phyloP scores from a whole-genome alignment of 225 moss, liverwort and hornwort genomes.

The Climacium dendroides region DNA sequence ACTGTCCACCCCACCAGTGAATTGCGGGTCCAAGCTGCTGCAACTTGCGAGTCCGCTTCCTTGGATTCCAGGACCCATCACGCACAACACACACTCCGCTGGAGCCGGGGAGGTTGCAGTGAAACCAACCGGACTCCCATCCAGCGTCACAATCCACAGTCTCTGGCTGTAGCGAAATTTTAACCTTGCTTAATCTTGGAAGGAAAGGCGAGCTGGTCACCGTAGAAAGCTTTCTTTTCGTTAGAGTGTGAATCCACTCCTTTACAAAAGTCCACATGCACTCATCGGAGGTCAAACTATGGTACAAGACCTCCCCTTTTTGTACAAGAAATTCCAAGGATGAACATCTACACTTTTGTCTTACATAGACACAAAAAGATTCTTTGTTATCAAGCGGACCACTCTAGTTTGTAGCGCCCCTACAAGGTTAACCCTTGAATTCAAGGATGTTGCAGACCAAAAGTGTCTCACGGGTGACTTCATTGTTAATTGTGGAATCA shows the following conservation, averaged over 20 bases:
- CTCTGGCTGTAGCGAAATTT: neutral
- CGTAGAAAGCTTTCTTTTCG: accelerated
- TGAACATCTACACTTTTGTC: neutral
- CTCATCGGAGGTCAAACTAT: accelerated
- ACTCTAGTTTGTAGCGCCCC: accelerated
- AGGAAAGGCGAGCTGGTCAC: neutral
- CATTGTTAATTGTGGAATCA: no score
- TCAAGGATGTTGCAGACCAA: accelerated
- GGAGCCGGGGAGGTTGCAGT: neutral
- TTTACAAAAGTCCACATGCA: neutral
- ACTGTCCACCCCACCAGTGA: neutral
- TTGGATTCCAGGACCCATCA: neutral
- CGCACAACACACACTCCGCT: neutral
- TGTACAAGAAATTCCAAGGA: accelerated
- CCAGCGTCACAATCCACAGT: neutral
- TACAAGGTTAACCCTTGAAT: neutral
- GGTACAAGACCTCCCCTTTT: neutral
- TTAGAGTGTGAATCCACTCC: neutral
- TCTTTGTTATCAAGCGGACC: neutral
- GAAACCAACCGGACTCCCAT: neutral
- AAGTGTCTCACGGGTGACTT: neutral
- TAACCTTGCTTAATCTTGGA: neutral
- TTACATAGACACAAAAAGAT: neutral
- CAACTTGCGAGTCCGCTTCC: neutral
- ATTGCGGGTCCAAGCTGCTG: neutral